Evolutionary conservation across 2,329 filamentous ascomycete species (phyloP).

Genomic region (Albifimbria verrucaria): DNA sequence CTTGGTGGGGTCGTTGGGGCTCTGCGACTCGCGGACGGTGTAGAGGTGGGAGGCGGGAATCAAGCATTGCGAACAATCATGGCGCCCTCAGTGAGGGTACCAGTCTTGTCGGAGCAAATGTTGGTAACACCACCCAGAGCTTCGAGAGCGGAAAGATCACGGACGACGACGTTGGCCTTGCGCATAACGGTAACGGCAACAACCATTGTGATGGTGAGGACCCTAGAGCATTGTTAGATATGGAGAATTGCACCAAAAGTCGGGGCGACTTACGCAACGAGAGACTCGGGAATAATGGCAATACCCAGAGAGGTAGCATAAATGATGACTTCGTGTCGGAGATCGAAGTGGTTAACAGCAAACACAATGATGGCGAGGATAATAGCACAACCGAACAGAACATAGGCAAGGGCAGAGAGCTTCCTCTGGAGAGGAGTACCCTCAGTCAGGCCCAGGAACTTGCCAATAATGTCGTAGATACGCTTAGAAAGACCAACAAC

Average conservation of each 20-base stretch:
- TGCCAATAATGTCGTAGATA: slow-evolving; percentile 46
- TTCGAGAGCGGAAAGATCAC: slow-evolving; percentile 65
- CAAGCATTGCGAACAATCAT: slow-evolving; percentile 68
- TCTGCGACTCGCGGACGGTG: slow-evolving; percentile 58
- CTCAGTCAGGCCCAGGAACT: slow-evolving; percentile 58
- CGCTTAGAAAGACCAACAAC: slow-evolving; percentile 45
- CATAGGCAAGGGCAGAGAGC: slow-evolving; percentile 71
- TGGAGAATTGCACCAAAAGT: background rate
- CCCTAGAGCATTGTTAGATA: slow-evolving; percentile 30
- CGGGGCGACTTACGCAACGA: slow-evolving; percentile 51
- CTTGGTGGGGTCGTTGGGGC: slow-evolving; percentile 58
- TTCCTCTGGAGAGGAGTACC: slow-evolving; percentile 79
- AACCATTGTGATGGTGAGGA: slow-evolving; percentile 69
- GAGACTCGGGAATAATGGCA: slow-evolving; percentile 61
- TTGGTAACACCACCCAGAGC: slow-evolving; percentile 69
- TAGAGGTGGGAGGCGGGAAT: slow-evolving; percentile 56
- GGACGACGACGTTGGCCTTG: slow-evolving; percentile 61
- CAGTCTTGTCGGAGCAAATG: slow-evolving; percentile 73
- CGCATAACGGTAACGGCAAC: slow-evolving; percentile 63
- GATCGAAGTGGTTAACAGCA: slow-evolving; percentile 51
- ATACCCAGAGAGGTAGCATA: slow-evolving; percentile 58
- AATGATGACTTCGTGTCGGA: slow-evolving; percentile 51
- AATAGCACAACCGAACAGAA: slow-evolving; percentile 70
- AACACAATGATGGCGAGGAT: slow-evolving; percentile 57
- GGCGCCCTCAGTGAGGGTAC: slow-evolving; percentile 64